Evolutionary conservation across 2,329 filamentous ascomycete genomes (phyloP).

Genomic region (Hymenoscyphus fructigenus): DNA sequence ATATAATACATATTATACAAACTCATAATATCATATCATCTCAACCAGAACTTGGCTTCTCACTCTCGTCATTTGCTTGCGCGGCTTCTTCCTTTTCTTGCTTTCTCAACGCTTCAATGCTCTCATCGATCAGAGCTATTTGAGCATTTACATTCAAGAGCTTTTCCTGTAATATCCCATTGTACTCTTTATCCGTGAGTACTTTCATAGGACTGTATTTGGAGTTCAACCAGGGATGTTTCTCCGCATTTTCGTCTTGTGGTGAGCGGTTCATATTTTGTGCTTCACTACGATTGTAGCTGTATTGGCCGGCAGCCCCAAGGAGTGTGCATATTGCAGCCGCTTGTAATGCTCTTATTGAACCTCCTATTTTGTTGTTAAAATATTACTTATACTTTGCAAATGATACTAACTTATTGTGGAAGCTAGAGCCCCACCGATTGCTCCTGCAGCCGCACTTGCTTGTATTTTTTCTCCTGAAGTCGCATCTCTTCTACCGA

Average conservation of each 20-base stretch:
- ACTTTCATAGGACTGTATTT: slow-evolving; percentile 71
- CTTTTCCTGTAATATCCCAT: slow-evolving; percentile 67
- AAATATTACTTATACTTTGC: not conserved
- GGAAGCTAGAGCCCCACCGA: slow-evolving; percentile 52
- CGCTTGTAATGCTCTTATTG: slow-evolving; percentile 55
- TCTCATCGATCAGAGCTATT: slow-evolving; percentile 76
- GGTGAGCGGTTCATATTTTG: slow-evolving; percentile 25
- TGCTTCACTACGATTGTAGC: slow-evolving; percentile 52
- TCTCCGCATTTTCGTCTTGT: slow-evolving; percentile 27
- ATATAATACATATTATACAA: not conserved
- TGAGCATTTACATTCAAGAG: slow-evolving; percentile 70
- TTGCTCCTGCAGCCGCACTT: slow-evolving; percentile 68
- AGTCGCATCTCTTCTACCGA: slow-evolving; percentile 45
- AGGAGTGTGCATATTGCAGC: slow-evolving; percentile 58
- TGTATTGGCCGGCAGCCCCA: slow-evolving; percentile 55
- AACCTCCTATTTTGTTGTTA: slow-evolving; percentile 48
- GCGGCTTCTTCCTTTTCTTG: not conserved
- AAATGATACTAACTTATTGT: not conserved
- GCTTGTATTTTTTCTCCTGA: slow-evolving; percentile 61
- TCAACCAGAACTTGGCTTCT: not conserved
- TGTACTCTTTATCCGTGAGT: slow-evolving; percentile 72
- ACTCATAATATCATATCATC: not conserved
- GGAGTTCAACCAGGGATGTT: slow-evolving; percentile 48
- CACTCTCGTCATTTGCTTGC: not conserved
- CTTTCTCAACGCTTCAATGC: slow-evolving; percentile 53